These are phyloP conservation scores for Helianthus tuberosus DNA, from an alignment of 129 eudicot species.

Conservation along the genomic window DNA sequence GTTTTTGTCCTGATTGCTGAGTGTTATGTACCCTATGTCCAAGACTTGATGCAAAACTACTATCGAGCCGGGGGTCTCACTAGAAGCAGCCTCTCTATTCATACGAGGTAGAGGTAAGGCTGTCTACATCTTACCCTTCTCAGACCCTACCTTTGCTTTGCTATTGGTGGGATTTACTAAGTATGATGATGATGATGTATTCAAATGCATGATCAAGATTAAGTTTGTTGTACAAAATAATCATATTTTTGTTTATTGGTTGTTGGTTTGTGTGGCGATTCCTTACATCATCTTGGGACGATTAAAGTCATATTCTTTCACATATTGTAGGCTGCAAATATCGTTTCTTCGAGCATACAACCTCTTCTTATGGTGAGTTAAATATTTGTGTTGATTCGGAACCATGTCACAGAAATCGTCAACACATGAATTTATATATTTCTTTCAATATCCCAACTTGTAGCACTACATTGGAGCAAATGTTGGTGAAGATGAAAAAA, in stretches of 20 bases:
- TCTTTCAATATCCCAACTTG: slow-evolving; percentile 3
- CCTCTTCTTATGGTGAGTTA: slow-evolving; percentile 66
- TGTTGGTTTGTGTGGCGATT: slow-evolving; percentile 10
- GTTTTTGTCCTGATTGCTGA: no score
- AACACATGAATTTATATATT: neutral
- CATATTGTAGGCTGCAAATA: slow-evolving; percentile 61
- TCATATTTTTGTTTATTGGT: neutral
- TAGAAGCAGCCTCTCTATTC: no score
- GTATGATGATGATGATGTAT: no score
- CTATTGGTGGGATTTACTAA: no score
- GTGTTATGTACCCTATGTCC: no score
- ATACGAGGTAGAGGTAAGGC: no score
- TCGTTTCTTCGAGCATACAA: slow-evolving; percentile 69
- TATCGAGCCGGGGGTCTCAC: no score
- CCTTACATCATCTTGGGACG: neutral
- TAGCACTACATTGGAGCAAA: slow-evolving; percentile 47
- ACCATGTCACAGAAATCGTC: neutral
- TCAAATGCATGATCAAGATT: neutral
- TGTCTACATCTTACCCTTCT: no score
- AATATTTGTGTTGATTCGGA: neutral
- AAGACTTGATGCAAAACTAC: no score
- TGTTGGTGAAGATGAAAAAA: slow-evolving; percentile 46
- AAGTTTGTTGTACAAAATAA: no score
- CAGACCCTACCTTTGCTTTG: no score
- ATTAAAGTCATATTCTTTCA: slow-evolving; percentile 4